These are phyloP conservation scores for Phytophthora constricta DNA, from an alignment of 352 stramenopile genomes.

Conservation along the genomic window DNA sequence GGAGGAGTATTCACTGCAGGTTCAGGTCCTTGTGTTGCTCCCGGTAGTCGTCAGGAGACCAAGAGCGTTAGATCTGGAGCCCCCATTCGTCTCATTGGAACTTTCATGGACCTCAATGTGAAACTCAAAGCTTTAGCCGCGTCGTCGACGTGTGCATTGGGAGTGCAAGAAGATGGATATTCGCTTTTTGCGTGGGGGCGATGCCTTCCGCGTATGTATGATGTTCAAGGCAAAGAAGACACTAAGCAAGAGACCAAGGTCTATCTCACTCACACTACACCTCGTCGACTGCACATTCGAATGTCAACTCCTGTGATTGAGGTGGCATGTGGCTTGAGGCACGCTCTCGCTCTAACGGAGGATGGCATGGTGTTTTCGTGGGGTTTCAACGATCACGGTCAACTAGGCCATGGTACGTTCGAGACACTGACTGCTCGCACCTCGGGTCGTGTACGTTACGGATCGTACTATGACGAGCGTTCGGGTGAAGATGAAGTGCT, in stretches of 20 bases:
- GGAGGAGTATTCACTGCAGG: slow-evolving; percentile 62
- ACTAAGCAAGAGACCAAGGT: slow-evolving; percentile 7
- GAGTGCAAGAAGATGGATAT: slow-evolving; percentile 43
- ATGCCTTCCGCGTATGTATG: slow-evolving; percentile 56
- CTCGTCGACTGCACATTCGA: slow-evolving; percentile 37
- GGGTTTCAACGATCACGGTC: slow-evolving; percentile 83
- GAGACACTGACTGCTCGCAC: slow-evolving; percentile 57
- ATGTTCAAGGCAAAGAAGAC: background rate
- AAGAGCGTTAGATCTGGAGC: slow-evolving; percentile 6
- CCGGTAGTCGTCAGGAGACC: slow-evolving; percentile 15
- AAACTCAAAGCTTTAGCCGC: slow-evolving; percentile 40
- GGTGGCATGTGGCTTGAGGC: slow-evolving; percentile 59
- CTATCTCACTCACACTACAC: slow-evolving; percentile 27
- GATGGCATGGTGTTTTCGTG: slow-evolving; percentile 74
- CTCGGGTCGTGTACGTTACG: slow-evolving; percentile 40
- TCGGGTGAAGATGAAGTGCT: slow-evolving; percentile 52
- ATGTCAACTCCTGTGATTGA: slow-evolving; percentile 25
- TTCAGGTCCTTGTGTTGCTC: slow-evolving; percentile 45
- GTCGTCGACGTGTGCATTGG: slow-evolving; percentile 60
- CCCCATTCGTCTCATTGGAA: slow-evolving; percentile 49
- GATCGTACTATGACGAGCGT: slow-evolving; percentile 58
- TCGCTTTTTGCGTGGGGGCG: slow-evolving; percentile 63
- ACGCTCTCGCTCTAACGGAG: slow-evolving; percentile 59
- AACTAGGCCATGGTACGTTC: slow-evolving; percentile 66
- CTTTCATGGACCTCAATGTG: slow-evolving; percentile 53